Percentiles rank a stretch among this genome's conserved stretches.
Evolutionary conservation across 1,284 basidiomycete species (phyloP).

Genomic region (Sporisorium iseilematis-ciliati): DNA sequence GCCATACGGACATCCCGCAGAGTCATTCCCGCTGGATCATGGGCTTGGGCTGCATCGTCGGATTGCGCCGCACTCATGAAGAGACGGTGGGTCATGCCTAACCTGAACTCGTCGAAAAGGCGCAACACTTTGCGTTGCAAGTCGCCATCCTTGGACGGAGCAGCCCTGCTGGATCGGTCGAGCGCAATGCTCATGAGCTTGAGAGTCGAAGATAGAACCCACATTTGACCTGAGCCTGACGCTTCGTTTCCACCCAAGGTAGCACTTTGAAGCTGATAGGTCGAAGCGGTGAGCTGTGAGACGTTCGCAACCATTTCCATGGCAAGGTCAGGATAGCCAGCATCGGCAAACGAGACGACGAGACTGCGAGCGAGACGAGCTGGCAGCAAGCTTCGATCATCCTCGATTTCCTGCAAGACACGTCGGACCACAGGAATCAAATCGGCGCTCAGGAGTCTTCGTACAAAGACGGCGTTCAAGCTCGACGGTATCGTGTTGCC

Average conservation of each 20-base stretch:
- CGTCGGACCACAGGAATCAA: slow-evolving; percentile 22
- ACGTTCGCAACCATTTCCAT: slow-evolving; percentile 34
- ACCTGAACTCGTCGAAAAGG: slow-evolving; percentile 46
- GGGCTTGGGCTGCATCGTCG: background rate
- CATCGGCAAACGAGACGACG: slow-evolving; percentile 37
- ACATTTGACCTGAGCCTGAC: slow-evolving; percentile 1
- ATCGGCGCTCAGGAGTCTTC: slow-evolving; percentile 26
- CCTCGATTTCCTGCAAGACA: slow-evolving; percentile 33
- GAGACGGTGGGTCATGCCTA: slow-evolving; percentile 39
- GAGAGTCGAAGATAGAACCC: slow-evolving; percentile 21
- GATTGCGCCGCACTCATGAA: slow-evolving; percentile 2
- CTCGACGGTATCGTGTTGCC: slow-evolving; percentile 29
- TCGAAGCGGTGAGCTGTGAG: slow-evolving; percentile 8
- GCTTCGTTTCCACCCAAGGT: background rate
- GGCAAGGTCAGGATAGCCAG: slow-evolving; percentile 40
- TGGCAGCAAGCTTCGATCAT: slow-evolving; percentile 19
- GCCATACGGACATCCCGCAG: slow-evolving; percentile 23
- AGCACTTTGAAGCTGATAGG: background rate
- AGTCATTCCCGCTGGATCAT: background rate
- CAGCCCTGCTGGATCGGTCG: slow-evolving; percentile 29
- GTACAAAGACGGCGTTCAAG: slow-evolving; percentile 28
- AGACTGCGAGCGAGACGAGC: slow-evolving; percentile 33
- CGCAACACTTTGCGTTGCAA: slow-evolving; percentile 23
- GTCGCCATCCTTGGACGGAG: background rate
- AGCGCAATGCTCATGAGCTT: slow-evolving; percentile 43